Evolutionary conservation across 768 basidiomycete species (phyloP), one percentile per base, ranked within the genome.

Genomic region (Astraeus odoratus): DNA sequence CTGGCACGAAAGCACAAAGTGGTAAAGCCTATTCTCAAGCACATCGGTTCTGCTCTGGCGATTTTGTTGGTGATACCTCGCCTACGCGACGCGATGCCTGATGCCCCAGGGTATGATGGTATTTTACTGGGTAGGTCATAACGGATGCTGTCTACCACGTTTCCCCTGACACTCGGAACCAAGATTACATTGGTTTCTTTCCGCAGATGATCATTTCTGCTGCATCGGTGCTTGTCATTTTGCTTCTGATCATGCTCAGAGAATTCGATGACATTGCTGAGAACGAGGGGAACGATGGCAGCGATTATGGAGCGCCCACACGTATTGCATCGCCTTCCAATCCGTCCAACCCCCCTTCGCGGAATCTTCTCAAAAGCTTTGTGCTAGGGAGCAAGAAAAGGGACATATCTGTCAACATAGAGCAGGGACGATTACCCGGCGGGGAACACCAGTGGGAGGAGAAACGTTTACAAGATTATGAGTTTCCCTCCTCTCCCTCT

Each of bases 181-280:
- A 48, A 78, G 76, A 78, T 51, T 63, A 63, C 36, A 76, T 81
- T 38, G 78, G 77, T 2, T 76, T 71, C 57, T 78, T 80, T 54
- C 76, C 77, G 5, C 78, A 80, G 55, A 77, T 80, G 73, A 61
- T 76, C 20, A 57, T 74, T 23, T 57, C 66, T n/a, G 65, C 67
- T 7, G 55, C 68, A 1, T 72, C 70, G 8, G 63, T 65, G 13
- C 58, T 75, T 23, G 43, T 57, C n/a, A 60, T 78, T 1, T 60
- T 78, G 22, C 57, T 72, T 25, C 66, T 69, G 12, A 47, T 75
- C 19, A 65, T 69, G 12, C 60, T 65, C n/a, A 68, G 67, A 26
- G 76, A 77, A 39, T 51, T 63, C 6, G 35, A 53, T 22, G 39
- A 26, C 16, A 44, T 52, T 19, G 25, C 42, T 9, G 30, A 26